phyloP scores from a whole-genome alignment of 345 rosid species.

The Sonneratia caseolaris region DNA sequence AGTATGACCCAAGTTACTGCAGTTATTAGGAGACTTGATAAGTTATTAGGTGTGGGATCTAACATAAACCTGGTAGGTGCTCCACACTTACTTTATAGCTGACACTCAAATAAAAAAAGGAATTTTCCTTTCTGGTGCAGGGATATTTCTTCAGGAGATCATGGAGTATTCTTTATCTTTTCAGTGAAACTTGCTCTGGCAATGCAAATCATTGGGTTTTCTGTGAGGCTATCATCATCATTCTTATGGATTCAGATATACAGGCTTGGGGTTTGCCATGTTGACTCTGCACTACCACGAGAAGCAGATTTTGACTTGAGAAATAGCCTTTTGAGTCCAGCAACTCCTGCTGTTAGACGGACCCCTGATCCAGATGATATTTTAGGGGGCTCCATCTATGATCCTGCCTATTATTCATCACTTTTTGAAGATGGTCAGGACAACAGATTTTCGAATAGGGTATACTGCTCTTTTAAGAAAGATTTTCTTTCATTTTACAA shows the following conservation, averaged over 20 bases:
- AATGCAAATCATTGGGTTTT: slow-evolving; percentile 72
- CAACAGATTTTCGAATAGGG: slow-evolving; percentile 24
- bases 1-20: not conserved
- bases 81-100: slow-evolving; percentile 3
- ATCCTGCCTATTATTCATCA: slow-evolving; percentile 54
- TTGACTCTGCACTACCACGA: slow-evolving; percentile 28
- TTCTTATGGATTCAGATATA: slow-evolving; percentile 91
- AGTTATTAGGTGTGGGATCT: too few relatives aligned
- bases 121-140: slow-evolving; percentile 20
- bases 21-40: not conserved
- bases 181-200: slow-evolving; percentile 73
- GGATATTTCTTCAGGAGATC: slow-evolving; percentile 43
- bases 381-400: slow-evolving; percentile 54
- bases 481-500: not conserved
- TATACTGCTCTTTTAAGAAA: slow-evolving; percentile 7
- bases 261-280: slow-evolving; percentile 57
- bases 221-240: slow-evolving; percentile 66
- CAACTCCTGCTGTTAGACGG: slow-evolving; percentile 26
- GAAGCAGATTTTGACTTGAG: slow-evolving; percentile 51
- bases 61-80: not conserved
- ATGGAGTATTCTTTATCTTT: slow-evolving; percentile 43
- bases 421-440: slow-evolving; percentile 50
- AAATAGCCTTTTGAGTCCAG: slow-evolving; percentile 60
- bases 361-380: slow-evolving; percentile 44
- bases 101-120: not conserved